A percentile compares a stretch with the other conserved stretches of the same genome.
Conservation (phyloP, 805 yeast species). For the Hanseniaspora valbyensis region DNA sequence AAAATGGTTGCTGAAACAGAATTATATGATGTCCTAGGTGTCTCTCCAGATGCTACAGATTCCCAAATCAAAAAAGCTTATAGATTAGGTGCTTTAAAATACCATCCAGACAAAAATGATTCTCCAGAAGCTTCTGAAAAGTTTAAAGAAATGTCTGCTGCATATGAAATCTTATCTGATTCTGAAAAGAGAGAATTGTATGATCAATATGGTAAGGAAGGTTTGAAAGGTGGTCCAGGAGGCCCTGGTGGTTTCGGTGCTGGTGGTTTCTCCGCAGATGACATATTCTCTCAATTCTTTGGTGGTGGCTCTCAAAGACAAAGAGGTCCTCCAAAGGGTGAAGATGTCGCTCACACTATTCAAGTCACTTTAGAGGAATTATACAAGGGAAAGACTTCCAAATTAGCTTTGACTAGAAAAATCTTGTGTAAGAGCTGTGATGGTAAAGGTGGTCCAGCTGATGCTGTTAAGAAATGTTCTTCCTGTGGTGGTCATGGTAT, state of each 20-base stretch:
- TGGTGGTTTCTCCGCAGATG: slow-evolving; percentile 28
- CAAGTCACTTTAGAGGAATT: slow-evolving; percentile 82
- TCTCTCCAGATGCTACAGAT: slow-evolving; percentile 56
- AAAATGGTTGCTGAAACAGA: slow-evolving; percentile 73
- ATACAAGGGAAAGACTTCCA: slow-evolving; percentile 86
- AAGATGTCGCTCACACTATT: slow-evolving; percentile 82
- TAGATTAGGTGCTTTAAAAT: slow-evolving; percentile 68
- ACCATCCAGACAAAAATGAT: slow-evolving; percentile 76
- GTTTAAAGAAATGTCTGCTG: slow-evolving; percentile 80
- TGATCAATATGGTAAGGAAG: slow-evolving; percentile 89
- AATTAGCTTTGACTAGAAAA: slow-evolving; percentile 88
- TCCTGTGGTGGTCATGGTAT: slow-evolving; percentile 87
- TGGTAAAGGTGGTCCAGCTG: slow-evolving; percentile 93
- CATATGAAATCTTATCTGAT: slow-evolving; percentile 81
- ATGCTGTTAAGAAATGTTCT: slow-evolving; percentile 75
- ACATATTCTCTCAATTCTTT: slow-evolving; percentile 57
- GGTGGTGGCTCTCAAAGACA: slow-evolving; percentile 54
- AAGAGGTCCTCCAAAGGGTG: slow-evolving; percentile 78
- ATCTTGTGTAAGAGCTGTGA: slow-evolving; percentile 78
- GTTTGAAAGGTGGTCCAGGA: slow-evolving; percentile 67
- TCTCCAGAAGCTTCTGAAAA: slow-evolving; percentile 89
- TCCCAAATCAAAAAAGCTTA: slow-evolving; percentile 70
- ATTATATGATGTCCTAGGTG: slow-evolving; percentile 64
- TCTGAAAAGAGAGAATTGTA: slow-evolving; percentile 78
- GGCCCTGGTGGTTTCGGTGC: slow-evolving; percentile 55